phyloP scores from a whole-genome alignment of 2,329 filamentous ascomycete species.

The Cadophora sp. region DNA sequence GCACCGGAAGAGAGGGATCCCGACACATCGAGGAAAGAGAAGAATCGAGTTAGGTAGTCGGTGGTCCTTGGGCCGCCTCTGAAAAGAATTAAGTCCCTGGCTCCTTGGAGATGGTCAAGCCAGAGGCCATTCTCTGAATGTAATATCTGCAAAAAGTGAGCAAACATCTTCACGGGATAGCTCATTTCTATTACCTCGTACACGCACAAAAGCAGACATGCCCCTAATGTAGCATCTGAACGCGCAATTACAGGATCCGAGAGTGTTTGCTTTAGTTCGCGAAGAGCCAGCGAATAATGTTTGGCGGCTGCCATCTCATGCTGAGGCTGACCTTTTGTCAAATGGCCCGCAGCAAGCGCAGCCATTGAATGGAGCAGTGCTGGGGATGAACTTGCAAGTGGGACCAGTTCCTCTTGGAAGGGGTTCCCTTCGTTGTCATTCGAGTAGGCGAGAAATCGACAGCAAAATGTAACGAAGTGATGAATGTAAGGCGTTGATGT shows the following conservation, averaged over 20 bases:
- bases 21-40: constrained; percentile 43
- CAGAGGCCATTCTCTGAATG: constrained; percentile 40
- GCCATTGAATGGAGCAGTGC: constrained; percentile 42
- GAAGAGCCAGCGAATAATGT: constrained; percentile 40
- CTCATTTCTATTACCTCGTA: constrained; percentile 37
- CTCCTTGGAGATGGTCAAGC: constrained; percentile 42
- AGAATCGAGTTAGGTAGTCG: constrained; percentile 42
- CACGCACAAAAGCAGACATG: constrained; percentile 42
- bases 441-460: constrained; percentile 40
- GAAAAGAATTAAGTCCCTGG: constrained; percentile 41
- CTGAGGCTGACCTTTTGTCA: constrained; percentile 37
- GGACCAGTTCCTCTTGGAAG: constrained; percentile 41
- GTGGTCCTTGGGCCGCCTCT: constrained; percentile 39
- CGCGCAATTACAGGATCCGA: constrained; percentile 38
- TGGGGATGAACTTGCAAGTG: constrained; percentile 38
- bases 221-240: constrained; percentile 40
- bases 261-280: constrained; percentile 37
- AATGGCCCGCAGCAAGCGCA: constrained; percentile 42
- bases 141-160: too few relatives aligned
- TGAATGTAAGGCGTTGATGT: constrained; percentile 40
- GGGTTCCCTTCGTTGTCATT: constrained; percentile 43
- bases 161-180: neutral
- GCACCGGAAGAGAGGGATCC: constrained; percentile 39
- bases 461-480: constrained; percentile 43
- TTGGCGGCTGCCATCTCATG: constrained; percentile 38